Conservation (phyloP, 208 protist genomes). For the Leptomonas pyrrhocoris region DNA sequence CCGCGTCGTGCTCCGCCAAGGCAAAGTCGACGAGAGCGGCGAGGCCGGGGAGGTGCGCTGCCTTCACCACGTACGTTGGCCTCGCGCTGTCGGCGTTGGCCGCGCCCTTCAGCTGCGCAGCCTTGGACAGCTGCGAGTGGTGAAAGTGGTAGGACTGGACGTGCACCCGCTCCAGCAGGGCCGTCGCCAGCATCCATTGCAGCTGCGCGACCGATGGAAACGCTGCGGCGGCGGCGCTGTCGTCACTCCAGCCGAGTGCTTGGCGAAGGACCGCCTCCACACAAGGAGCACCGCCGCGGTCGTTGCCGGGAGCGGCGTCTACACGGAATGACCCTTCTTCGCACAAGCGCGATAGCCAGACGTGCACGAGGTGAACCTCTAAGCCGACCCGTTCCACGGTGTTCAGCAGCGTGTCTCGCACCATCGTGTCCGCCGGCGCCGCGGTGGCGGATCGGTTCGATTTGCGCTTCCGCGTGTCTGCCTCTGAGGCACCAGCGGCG, state of each 20-base stretch:
- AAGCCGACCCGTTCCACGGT: slow-evolving; percentile 31
- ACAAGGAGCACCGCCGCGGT: slow-evolving; percentile 1
- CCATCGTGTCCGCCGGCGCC: slow-evolving; percentile 4
- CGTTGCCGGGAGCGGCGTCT: not conserved
- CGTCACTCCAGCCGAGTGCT: slow-evolving; percentile 6
- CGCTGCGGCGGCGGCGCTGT: not conserved
- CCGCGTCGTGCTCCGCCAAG: slow-evolving; percentile 10
- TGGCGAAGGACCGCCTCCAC: slow-evolving; percentile 17
- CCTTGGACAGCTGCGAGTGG: not conserved
- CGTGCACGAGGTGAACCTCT: slow-evolving; percentile 36
- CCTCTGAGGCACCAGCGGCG: too few species aligned
- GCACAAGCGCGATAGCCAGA: slow-evolving; percentile 25
- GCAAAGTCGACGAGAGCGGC: slow-evolving; percentile 26
- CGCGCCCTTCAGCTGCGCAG: not conserved
- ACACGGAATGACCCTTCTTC: too few species aligned
- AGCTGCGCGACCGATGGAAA: slow-evolving; percentile 1
- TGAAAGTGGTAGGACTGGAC: slow-evolving; percentile 27
- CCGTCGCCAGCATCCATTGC: slow-evolving; percentile 26
- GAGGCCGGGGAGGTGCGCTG: slow-evolving; percentile 17
- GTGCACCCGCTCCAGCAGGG: slow-evolving; percentile 30
- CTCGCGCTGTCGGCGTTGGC: not conserved
- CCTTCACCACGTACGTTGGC: slow-evolving; percentile 15
- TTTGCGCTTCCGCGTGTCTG: slow-evolving; percentile 10
- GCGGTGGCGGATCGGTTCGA: not conserved
- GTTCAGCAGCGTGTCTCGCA: slow-evolving; percentile 34